phyloP scores from a whole-genome alignment of 2,329 filamentous ascomycete genomes.

The Aschersonia sp. region DNA sequence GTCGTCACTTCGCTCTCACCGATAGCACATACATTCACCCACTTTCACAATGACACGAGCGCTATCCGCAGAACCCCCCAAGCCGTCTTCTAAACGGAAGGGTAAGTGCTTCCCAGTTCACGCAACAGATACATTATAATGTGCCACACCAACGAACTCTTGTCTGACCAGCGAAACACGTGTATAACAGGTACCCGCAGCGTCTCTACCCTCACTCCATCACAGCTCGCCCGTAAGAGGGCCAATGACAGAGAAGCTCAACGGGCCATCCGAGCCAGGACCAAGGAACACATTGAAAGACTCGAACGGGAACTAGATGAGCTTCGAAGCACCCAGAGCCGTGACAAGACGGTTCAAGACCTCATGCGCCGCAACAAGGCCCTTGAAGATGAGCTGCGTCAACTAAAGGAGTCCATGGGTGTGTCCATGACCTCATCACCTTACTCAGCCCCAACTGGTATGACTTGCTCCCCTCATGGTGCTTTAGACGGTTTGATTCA shows the following conservation, averaged over 20 bases:
- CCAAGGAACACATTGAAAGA: constrained; percentile 71
- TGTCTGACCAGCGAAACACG: too few species aligned
- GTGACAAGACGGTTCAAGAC: constrained; percentile 36
- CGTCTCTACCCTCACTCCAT: constrained; percentile 75
- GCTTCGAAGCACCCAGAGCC: constrained; percentile 36
- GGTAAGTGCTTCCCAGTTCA: constrained; percentile 15
- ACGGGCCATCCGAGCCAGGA: constrained; percentile 72
- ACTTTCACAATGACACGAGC: constrained; percentile 22
- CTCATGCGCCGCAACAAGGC: constrained; percentile 36
- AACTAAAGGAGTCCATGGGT: constrained; percentile 29
- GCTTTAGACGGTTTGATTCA: too few species aligned
- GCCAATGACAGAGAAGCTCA: constrained; percentile 88
- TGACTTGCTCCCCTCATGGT: constrained; percentile 8
- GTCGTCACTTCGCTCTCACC: neutral
- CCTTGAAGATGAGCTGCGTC: constrained; percentile 37
- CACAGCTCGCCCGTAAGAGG: constrained; percentile 79
- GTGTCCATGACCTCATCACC: constrained; percentile 24
- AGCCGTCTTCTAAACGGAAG: constrained; percentile 26
- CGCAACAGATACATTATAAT: too few species aligned
- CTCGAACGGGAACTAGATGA: constrained; percentile 65
- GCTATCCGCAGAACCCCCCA: constrained; percentile 27
- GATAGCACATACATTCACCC: constrained; percentile 1
- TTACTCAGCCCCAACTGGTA: constrained; percentile 26
- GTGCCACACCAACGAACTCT: too few species aligned
- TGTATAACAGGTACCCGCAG: constrained; percentile 55